Evolutionary conservation across 139 green algal genomes (phyloP).

Genomic region (Mesotaenium endlicherianum): DNA sequence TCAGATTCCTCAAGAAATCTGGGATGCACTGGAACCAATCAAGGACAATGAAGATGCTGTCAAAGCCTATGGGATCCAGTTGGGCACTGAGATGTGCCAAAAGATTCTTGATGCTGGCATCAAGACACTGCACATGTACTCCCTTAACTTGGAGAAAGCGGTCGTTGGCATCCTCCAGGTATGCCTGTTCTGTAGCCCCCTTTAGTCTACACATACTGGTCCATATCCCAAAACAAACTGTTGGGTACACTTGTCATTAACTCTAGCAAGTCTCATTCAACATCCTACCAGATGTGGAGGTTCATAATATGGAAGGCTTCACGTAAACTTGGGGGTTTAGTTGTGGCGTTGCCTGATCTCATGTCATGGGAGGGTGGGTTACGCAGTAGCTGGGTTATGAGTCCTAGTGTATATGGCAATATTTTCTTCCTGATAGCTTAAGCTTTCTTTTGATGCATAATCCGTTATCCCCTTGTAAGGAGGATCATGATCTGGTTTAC

Average conservation of each 20-base stretch:
- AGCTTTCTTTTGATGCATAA: no score
- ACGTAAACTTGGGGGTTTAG: no score
- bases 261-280: background rate
- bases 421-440: no score
- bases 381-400: no score
- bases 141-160: constrained; percentile 83
- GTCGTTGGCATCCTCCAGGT: constrained; percentile 76
- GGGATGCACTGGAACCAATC: constrained; percentile 76
- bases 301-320: background rate
- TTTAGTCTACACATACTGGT: background rate
- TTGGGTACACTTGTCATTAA: background rate
- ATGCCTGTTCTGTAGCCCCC: background rate
- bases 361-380: no score
- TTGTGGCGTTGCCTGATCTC: no score
- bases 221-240: background rate
- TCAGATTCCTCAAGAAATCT: constrained; percentile 74
- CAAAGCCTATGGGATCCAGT: constrained; percentile 82
- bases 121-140: constrained; percentile 92
- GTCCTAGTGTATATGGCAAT: no score
- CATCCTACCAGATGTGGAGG: background rate
- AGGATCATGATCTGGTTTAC: no score
- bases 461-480: no score
- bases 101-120: constrained; percentile 74
- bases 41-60: constrained; percentile 93
- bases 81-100: constrained; percentile 86